Evolutionary conservation across 441 rosid species (phyloP).

Genomic region (Arabidopsis hybrid): DNA sequence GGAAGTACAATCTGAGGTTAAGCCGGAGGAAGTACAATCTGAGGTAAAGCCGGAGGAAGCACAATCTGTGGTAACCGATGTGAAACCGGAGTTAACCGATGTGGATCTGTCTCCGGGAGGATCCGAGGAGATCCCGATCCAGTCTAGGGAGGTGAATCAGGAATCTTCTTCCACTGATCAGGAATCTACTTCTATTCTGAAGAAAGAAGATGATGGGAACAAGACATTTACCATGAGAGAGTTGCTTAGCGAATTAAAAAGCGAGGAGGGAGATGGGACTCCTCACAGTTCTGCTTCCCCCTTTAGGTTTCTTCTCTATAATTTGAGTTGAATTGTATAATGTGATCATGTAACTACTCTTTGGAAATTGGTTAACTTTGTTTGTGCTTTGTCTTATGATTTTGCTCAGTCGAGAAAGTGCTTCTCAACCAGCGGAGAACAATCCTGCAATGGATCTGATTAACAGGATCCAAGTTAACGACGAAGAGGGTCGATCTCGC

Average conservation of each 20-base stretch:
- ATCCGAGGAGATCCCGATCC: constrained; percentile 50
- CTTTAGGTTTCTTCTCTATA: constrained; percentile 52
- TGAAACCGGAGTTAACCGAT: constrained; percentile 36
- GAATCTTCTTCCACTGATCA: constrained; percentile 46
- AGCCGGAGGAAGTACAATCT: constrained; percentile 27
- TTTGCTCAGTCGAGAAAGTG: constrained; percentile 69
- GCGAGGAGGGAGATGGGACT: constrained; percentile 72
- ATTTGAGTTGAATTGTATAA: not conserved
- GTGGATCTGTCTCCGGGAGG: constrained; percentile 52
- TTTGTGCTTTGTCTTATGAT: constrained; percentile 4
- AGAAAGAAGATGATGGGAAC: constrained; percentile 68
- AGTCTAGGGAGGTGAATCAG: constrained; percentile 43
- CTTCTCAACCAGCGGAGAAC: constrained; percentile 66
- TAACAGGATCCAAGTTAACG: constrained; percentile 76
- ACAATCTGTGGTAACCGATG: constrained; percentile 28
- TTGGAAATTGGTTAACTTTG: not conserved
- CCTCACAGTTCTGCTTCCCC: constrained; percentile 55
- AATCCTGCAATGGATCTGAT: constrained; percentile 92
- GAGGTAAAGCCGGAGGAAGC: constrained; percentile 29
- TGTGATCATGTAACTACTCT: constrained; percentile 14
- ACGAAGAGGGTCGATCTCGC: constrained; percentile 97
- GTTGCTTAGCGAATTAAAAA: constrained; percentile 77
- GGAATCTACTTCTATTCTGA: constrained; percentile 43
- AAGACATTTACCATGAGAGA: constrained; percentile 93
- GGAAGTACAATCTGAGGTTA: constrained; percentile 30